These are phyloP conservation scores for Fusarium lyarnte DNA, from an alignment of 2,329 filamentous ascomycete species.

Conservation along the genomic window DNA sequence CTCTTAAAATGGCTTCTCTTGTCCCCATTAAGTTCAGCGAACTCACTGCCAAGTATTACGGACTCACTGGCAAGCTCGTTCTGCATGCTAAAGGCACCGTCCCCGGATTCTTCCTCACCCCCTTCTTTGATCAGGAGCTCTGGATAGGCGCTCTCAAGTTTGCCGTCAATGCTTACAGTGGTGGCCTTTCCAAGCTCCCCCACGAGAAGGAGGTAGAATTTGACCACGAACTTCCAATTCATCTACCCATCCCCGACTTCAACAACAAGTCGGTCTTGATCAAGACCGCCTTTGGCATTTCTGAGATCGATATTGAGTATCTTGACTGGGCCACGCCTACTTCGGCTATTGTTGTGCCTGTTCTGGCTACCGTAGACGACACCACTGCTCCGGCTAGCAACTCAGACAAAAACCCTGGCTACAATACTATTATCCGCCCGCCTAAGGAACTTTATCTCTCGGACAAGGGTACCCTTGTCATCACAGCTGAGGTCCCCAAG, in stretches of 20 bases:
- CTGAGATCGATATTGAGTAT: neutral
- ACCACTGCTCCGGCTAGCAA: neutral
- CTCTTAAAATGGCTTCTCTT: neutral
- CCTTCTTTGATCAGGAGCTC: neutral
- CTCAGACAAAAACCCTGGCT: neutral
- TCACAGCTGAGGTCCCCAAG: neutral
- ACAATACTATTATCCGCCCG: neutral
- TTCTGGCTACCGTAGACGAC: neutral
- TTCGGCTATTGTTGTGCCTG: rapidly evolving
- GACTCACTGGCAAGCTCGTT: neutral
- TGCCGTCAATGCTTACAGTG: neutral
- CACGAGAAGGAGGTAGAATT: neutral
- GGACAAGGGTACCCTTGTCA: neutral
- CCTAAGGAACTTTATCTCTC: neutral
- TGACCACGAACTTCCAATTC: neutral
- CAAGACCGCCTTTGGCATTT: neutral
- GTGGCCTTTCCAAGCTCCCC: neutral
- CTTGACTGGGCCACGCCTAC: neutral
- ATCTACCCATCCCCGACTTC: neutral
- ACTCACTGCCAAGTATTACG: neutral
- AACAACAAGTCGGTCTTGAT: neutral
- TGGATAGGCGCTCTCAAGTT: neutral
- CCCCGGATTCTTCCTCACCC: neutral
- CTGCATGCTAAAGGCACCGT: neutral
- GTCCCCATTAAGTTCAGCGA: neutral